Percentiles rank a stretch among this genome's conserved stretches.
Evolutionary conservation across 306 rosid species (phyloP).

Genomic region (Dryas alaskensis): DNA sequence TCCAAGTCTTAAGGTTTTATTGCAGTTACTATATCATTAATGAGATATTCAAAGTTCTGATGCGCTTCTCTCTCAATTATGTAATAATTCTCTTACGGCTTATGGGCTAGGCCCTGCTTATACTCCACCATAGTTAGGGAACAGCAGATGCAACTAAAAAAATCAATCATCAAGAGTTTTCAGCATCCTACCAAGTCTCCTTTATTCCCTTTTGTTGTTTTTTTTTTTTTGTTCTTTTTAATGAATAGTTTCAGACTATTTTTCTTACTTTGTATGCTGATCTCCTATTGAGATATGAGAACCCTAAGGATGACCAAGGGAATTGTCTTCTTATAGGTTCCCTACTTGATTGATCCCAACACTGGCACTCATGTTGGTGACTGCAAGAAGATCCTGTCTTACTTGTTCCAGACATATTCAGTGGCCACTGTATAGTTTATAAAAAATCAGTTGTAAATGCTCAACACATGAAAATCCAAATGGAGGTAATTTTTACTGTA

Average conservation of each 20-base stretch:
- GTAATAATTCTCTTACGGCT: neutral
- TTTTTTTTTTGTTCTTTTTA: neutral
- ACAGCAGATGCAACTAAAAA: neutral
- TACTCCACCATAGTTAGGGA: neutral
- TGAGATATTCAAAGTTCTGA: neutral
- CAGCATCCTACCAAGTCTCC: neutral
- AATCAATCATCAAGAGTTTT: neutral
- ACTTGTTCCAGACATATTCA: conserved; percentile 72
- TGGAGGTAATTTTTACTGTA: neutral
- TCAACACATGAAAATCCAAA: neutral
- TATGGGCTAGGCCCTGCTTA: neutral
- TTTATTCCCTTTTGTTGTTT: neutral
- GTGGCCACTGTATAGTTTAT: conserved; percentile 26
- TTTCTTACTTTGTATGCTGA: neutral
- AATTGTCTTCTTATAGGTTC: conserved; percentile 52
- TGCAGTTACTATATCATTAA: neutral
- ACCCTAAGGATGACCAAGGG: conserved; percentile 21
- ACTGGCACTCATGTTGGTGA: conserved; percentile 66
- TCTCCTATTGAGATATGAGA: conserved; percentile 5
- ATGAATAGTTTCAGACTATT: neutral
- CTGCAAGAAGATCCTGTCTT: conserved; percentile 59
- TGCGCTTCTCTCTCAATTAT: neutral
- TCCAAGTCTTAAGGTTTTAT: neutral
- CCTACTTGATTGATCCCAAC: conserved; percentile 70
- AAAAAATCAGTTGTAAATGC: neutral